Evolutionary conservation across 768 basidiomycete species (phyloP).

Genomic region (Lentinula lateritia): DNA sequence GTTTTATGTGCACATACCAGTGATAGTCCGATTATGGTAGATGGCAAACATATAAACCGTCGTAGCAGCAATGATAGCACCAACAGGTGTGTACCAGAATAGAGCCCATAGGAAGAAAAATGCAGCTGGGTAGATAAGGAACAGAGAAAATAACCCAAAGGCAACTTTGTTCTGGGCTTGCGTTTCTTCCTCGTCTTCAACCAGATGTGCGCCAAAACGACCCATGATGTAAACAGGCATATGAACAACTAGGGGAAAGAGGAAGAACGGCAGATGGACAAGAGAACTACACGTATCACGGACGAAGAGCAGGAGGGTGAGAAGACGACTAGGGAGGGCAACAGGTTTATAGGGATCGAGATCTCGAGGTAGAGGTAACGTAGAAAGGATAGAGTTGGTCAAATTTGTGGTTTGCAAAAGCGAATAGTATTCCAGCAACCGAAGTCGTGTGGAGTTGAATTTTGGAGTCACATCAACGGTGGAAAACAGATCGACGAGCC

Average conservation of each 20-base stretch:
- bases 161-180: constrained; percentile 97
- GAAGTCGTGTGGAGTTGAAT: constrained; percentile 55
- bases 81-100: constrained; percentile 67
- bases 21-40: constrained; percentile 84
- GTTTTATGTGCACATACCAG: constrained; percentile 48
- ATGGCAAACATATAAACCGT: constrained; percentile 73
- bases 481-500: constrained; percentile 85
- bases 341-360: constrained; percentile 76
- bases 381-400: constrained; percentile 79
- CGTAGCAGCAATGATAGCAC: constrained; percentile 63
- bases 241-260: constrained; percentile 80
- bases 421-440: constrained; percentile 84
- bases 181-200: constrained; percentile 86
- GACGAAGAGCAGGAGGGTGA: constrained; percentile 72
- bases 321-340: constrained; percentile 77
- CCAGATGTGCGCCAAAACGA: constrained; percentile 65
- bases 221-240: constrained; percentile 83
- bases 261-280: constrained; percentile 81
- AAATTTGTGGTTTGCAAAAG: constrained; percentile 77
- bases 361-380: constrained; percentile 77
- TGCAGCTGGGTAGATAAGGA: constrained; percentile 73
- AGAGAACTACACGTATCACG: constrained; percentile 70
- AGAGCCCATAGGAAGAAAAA: constrained; percentile 87
- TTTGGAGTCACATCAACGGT: constrained; percentile 53
- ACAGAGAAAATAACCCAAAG: constrained; percentile 70